Conservation (phyloP, 352 stramenopile genomes). For the Phytopythium aichiense region DNA sequence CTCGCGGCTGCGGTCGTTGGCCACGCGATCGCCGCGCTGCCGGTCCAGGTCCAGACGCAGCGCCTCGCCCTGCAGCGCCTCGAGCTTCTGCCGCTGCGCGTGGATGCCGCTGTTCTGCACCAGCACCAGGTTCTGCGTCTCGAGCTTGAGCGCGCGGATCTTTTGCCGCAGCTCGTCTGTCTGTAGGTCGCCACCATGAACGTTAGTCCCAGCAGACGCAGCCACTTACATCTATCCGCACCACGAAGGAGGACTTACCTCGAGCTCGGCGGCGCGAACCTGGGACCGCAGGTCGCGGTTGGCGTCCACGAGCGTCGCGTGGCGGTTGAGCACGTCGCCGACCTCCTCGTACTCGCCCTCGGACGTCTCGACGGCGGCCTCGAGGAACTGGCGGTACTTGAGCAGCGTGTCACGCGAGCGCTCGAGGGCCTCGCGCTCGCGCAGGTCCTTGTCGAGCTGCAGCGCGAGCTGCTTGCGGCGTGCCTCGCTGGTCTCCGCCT, state of each 20-base stretch:
- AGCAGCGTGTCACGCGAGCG: conserved; percentile 77
- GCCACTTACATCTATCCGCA: too few relatives aligned
- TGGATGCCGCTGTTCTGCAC: conserved; percentile 87
- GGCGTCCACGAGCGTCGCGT: conserved; percentile 82
- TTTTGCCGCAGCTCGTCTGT: conserved; percentile 75
- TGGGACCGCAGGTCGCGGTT: conserved; percentile 86
- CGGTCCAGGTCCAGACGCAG: conserved; percentile 81
- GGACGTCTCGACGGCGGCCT: conserved; percentile 73
- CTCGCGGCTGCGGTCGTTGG: conserved; percentile 82
- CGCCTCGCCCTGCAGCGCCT: conserved; percentile 67
- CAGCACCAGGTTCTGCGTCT: conserved; percentile 81
- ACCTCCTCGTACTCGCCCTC: conserved; percentile 86
- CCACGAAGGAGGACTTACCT: conserved; percentile 20
- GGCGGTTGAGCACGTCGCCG: conserved; percentile 78
- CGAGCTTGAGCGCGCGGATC: conserved; percentile 69
- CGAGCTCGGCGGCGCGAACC: conserved; percentile 56
- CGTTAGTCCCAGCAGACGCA: too few relatives aligned
- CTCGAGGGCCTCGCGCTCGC: conserved; percentile 63
- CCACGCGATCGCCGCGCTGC: conserved; percentile 66
- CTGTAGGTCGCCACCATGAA: conserved; percentile 7
- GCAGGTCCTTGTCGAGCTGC: conserved; percentile 70
- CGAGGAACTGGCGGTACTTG: conserved; percentile 84
- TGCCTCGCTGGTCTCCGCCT: conserved; percentile 69
- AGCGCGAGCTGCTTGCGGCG: conserved; percentile 69
- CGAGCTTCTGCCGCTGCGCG: conserved; percentile 74